Percentiles rank a stretch among this genome's conserved stretches.
Evolutionary conservation across 208 protist genomes (phyloP).

Genomic region (Blastocrithidia nonstop): DNA sequence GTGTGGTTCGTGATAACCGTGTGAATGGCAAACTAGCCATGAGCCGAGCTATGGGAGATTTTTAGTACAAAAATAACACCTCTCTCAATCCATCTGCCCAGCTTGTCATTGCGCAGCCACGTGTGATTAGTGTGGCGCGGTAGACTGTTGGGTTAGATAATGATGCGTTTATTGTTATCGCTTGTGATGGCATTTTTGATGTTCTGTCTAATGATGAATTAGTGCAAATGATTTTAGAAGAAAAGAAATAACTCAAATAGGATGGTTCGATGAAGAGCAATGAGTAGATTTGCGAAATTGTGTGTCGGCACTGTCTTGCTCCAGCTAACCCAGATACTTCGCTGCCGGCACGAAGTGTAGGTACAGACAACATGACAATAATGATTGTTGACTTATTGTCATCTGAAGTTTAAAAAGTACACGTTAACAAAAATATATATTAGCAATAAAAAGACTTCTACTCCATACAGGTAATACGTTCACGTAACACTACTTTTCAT

Average conservation of each 20-base stretch:
- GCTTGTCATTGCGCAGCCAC: constrained; percentile 57
- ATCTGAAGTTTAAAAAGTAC: not conserved
- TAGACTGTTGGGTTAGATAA: constrained; percentile 13
- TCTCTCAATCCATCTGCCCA: constrained; percentile 30
- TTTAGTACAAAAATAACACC: constrained; percentile 72
- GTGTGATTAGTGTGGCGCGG: constrained; percentile 25
- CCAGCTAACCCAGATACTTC: constrained; percentile 15
- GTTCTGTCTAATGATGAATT: constrained; percentile 73
- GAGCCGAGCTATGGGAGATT: constrained; percentile 89
- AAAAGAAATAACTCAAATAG: constrained; percentile 10
- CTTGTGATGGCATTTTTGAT: constrained; percentile 86
- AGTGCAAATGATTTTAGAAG: constrained; percentile 25
- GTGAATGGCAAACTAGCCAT: constrained; percentile 91
- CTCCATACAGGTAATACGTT: not conserved
- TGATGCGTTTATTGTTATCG: constrained; percentile 55
- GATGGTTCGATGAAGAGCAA: constrained; percentile 11
- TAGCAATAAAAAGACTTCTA: not conserved
- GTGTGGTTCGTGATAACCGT: constrained; percentile 81
- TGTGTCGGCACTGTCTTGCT: constrained; percentile 56
- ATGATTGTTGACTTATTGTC: constrained; percentile 68
- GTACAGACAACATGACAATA: constrained; percentile 85
- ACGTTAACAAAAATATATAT: not conserved
- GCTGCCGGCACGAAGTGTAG: constrained; percentile 20
- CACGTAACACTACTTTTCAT: no score
- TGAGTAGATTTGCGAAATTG: constrained; percentile 42